Base-by-base conservation (phyloP, 2,329 filamentous ascomycete species). In the Didymella pomorum region DNA sequence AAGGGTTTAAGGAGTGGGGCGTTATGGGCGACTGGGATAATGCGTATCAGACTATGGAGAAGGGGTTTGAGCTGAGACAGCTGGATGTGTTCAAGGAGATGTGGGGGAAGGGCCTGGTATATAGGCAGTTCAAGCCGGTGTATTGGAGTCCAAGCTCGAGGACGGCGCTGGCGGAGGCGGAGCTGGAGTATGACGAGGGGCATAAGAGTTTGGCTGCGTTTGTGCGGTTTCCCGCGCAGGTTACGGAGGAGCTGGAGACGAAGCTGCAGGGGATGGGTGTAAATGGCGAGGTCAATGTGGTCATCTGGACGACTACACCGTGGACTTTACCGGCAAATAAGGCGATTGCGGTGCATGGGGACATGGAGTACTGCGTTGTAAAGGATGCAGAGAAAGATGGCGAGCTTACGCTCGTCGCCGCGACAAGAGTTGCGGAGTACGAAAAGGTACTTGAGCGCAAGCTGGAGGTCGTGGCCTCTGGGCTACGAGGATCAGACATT, bases 261-360 rank as follows among this genome's bases (percentile, higher is more conserved):
- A 58, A 57, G 42, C 31, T 57, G 26, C 41, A 33, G 8, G 33
- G 9, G 5, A 61, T 55, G 41, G 42, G 35, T 26, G 46, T 74
- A 0, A 12, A 52, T 4, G 63, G 62, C 1, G 58, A 66, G 0
- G 26, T 97, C 11, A 89, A 84, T 73, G 92, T 90, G n/a, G 84
- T 95, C n/a, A 91, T 98, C 50, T 99, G 95, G 95, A 99, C 95
- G 2, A 99, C 95, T 0, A 99, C 95, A 0, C 95, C 95, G 0
- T 99, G 95, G 95, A 99, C 95, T 0, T 81, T 99, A 5, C 94
- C 95, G 0, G 93, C 94, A 2, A 99, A 99, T 74, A 87, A 87
- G 72, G 93, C 92, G 0, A 93, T 99, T 73, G 93, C 92, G 2
- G 84, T 98, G 33, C 87, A 92, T 68, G 80, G 85, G 7, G 87